Evolutionary conservation across 2,329 filamentous ascomycete genomes (phyloP), one percentile per base, ranked within the genome.

Genomic region (Fusarium annulatum): DNA sequence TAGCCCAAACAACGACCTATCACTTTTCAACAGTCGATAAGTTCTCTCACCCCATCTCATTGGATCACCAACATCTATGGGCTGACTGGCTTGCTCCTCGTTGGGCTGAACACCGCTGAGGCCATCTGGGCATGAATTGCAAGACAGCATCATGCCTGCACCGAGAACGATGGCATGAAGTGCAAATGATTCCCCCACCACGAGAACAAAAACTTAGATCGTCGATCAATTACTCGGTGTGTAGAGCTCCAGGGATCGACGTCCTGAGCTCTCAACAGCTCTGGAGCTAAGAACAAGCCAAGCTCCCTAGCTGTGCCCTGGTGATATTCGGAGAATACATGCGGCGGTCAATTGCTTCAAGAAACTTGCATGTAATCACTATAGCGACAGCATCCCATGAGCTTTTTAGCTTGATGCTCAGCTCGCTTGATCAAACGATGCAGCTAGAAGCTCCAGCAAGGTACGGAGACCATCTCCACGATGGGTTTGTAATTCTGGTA

Each of bases 161-260:
- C 39, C 38, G 26, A 59, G 38, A 30, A 26, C 41, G 38, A 67
- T 41, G 59, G 61, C 55, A 73, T 59, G 55, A 72, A 58, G 62
- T 64, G 57, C 71, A 64, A 39, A 56, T 64, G 71, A 58, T 59
- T 36, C 30, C 34, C 48, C 67, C 36, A 64, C 67, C 62, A 61
- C 55, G 49, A 63, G 67, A 59, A 56, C 66, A 18, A 19, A 36
- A 52, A 57, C 9, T 46, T 41, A 46, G 71, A 74, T 74, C 71
- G 71, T 65, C 71, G 71, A 73, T 74, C 71, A 74, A 48, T 68
- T 64, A 61, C 49, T 63, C 67, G 64, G 55, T 71, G 56, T 59
- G 60, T 72, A 57, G 46, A 61, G 55, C 51, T 67, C 64, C 48
- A 45, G 61, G 38, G 67, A 74, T 73, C 71, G 67, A 43, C 71